Evolutionary conservation across 2,329 filamentous ascomycete genomes (phyloP), one percentile per base, ranked within the genome.

Genomic region (Alternaria conjuncta): DNA sequence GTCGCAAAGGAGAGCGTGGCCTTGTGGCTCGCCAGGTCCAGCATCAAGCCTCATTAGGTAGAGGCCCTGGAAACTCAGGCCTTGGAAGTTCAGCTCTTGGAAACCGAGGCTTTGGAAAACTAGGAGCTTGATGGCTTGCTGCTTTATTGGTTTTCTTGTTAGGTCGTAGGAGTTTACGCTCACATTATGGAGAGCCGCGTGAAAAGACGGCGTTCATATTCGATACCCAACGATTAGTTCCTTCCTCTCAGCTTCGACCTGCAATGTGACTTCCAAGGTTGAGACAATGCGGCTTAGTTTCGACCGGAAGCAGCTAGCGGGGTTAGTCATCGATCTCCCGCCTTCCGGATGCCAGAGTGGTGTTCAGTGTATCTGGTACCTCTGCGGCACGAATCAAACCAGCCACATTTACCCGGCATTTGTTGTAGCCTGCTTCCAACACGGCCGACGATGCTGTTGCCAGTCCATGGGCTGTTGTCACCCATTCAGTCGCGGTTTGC

Each of bases 1-100:
- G 83, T 87, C 60, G 89, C 89, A 5, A 85, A 82, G 69, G 88
- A 90, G 77, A 87, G 86, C 49, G 88, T 90, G 53, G 85, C 86
- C 25, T 82, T 90, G 67, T 88, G 87, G 84, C 81, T 90, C 71
- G 85, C 86, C 23, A 68, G 74, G 36, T 69, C 74, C 30, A 77
- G 71, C 44, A 75, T 76, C 54, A 78, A 78, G 61, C 67, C 68
- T 5, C 75, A 77, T 57, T 77, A 72, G 65, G 15, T 32, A 12
- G 26, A 12, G n/a, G 47, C 20, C 28, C 11, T 41, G 36, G 36
- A 41, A 41, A 18, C 9, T 18, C 36, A 41, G 36, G 15, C 9
- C 1, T 41, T 18, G 32, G 32, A n/a, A 41, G 28, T 3, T 30
- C 28, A 13, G 28, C 0, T 3, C 28, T 32, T 11, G 15, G 36